These are phyloP conservation scores for Xanthoparmelia taractica DNA, from an alignment of 495 filamentous ascomycete species.

Conservation along the genomic window DNA sequence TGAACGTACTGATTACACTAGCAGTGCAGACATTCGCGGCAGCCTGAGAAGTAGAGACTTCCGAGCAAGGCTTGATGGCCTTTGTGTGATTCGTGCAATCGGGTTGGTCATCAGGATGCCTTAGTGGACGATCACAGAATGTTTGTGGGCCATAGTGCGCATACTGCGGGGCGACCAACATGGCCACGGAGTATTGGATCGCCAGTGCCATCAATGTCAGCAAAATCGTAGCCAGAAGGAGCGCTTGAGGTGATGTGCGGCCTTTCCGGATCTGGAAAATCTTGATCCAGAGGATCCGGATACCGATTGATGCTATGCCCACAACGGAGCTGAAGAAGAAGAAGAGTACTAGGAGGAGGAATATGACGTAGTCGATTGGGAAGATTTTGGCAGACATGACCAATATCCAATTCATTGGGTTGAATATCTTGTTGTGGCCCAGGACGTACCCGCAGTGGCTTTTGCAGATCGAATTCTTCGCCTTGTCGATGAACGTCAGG, in stretches of 20 bases:
- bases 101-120: constrained; percentile 52
- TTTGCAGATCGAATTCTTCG: constrained; percentile 88
- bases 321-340: constrained; percentile 81
- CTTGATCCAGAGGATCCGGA: constrained; percentile 89
- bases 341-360: constrained; percentile 71
- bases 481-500: constrained; percentile 91
- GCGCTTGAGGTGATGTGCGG: constrained; percentile 81
- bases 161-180: constrained; percentile 90
- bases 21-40: constrained; percentile 79
- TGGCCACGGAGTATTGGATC: constrained; percentile 83
- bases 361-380: constrained; percentile 86
- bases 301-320: constrained; percentile 78
- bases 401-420: constrained; percentile 88
- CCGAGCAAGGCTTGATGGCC: constrained; percentile 73
- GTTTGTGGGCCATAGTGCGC: constrained; percentile 90
- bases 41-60: constrained; percentile 50
- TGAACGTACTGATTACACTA: constrained; percentile 79
- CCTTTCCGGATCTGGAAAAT: constrained; percentile 85
- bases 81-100: constrained; percentile 69
- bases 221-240: constrained; percentile 87
- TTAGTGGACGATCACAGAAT: constrained; percentile 65
- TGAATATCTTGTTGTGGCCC: constrained; percentile 84
- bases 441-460: constrained; percentile 87
- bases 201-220: constrained; percentile 80
- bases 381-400: constrained; percentile 75